A percentile compares a stretch with the other conserved stretches of the same genome.
Conservation (phyloP, 73 alveolate species). For the Urostyla sp. region DNA sequence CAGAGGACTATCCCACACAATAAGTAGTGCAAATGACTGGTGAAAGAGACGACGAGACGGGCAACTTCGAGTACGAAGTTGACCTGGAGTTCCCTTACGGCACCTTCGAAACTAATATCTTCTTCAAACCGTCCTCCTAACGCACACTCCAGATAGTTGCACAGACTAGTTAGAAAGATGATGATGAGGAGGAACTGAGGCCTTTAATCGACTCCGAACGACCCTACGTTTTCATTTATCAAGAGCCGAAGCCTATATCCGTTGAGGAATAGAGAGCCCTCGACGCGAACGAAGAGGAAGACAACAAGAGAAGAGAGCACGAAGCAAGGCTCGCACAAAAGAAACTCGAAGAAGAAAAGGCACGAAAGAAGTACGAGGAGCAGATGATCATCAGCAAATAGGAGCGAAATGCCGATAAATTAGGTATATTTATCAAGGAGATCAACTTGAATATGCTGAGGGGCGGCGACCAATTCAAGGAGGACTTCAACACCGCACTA, state of each 20-base stretch:
- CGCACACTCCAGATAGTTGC: neutral
- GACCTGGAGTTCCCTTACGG: conserved; percentile 51
- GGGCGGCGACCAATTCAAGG: conserved; percentile 4
- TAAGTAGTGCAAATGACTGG: neutral
- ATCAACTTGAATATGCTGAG: conserved; percentile 58
- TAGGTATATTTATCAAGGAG: conserved; percentile 59
- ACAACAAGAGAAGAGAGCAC: conserved; percentile 63
- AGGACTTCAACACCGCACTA: conserved; percentile 67
- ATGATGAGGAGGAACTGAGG: conserved; percentile 51
- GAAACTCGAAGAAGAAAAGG: conserved; percentile 47
- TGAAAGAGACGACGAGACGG: conserved; percentile 43
- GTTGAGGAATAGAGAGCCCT: conserved; percentile 65
- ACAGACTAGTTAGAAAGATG: neutral
- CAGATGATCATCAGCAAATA: conserved; percentile 43
- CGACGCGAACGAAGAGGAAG: conserved; percentile 66
- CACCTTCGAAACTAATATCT: neutral
- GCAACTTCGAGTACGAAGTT: neutral
- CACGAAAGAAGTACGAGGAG: conserved; percentile 54
- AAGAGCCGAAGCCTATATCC: conserved; percentile 63
- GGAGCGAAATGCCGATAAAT: conserved; percentile 65
- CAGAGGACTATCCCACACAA: conserved; percentile 39
- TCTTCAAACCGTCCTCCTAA: too few relatives aligned
- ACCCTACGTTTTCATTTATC: neutral
- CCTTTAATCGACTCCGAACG: conserved; percentile 31
- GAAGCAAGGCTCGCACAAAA: conserved; percentile 61